Conservation (phyloP, 176 grass and related monocot species). For the Avena insularis region DNA sequence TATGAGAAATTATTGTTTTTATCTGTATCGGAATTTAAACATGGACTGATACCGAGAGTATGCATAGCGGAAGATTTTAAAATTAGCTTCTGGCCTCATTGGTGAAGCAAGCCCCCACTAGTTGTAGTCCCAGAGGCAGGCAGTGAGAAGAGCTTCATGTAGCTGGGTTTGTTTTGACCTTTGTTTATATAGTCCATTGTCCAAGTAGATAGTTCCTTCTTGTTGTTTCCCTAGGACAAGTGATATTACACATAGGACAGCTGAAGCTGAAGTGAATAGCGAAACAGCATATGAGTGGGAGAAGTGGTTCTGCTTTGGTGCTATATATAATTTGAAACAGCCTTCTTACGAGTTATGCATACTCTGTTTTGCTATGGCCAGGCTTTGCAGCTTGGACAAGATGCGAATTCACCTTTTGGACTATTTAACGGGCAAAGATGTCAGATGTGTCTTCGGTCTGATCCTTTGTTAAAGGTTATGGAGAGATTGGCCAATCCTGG, state of each 20-base stretch:
- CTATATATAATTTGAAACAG: not conserved
- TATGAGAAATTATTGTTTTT: not conserved
- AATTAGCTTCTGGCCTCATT: not conserved
- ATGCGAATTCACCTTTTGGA: conserved; percentile 74
- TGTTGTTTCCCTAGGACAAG: not conserved
- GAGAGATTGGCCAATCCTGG: conserved; percentile 95
- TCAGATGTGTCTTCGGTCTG: conserved; percentile 96
- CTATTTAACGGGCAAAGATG: conserved; percentile 88
- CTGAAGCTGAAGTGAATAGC: not conserved
- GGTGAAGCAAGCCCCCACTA: not conserved
- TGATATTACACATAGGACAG: not conserved
- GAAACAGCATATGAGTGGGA: not conserved
- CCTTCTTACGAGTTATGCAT: not conserved
- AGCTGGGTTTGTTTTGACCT: not conserved
- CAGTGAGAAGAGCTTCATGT: not conserved
- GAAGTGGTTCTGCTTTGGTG: not conserved
- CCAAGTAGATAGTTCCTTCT: not conserved
- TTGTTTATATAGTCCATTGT: not conserved
- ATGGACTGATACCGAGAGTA: not conserved
- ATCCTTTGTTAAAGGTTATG: conserved; percentile 96
- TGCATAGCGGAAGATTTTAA: not conserved
- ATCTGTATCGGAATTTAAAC: not conserved
- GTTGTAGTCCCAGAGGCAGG: not conserved
- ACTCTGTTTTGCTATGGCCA: conserved; percentile 33
- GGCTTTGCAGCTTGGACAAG: conserved; percentile 94